A percentile compares a stretch with the other conserved stretches of the same genome.
These are phyloP conservation scores for Fistulifera pelliculosa DNA, from an alignment of 108 stramenopile genomes.

Conservation along the genomic window DNA sequence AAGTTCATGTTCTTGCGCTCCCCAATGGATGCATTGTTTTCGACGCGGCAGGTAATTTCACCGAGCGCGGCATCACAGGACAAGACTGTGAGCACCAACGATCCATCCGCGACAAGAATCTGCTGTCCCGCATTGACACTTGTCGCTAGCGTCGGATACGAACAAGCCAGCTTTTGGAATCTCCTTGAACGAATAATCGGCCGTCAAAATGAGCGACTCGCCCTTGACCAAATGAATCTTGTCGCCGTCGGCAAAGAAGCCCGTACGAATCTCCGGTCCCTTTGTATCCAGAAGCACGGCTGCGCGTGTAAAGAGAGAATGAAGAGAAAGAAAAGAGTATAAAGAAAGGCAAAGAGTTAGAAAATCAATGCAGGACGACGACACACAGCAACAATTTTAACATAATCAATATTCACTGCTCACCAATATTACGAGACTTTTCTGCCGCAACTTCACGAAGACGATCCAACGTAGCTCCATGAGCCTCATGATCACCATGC, in stretches of 20 bases:
- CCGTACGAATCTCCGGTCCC: constrained; percentile 94
- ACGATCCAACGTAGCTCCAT: constrained; percentile 71
- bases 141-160: constrained; percentile 78
- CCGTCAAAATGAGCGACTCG: constrained; percentile 62
- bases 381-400: too few species aligned
- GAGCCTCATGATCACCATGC: constrained; percentile 83
- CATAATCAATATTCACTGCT: neutral
- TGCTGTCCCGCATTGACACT: constrained; percentile 80
- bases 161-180: constrained; percentile 87
- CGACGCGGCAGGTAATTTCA: constrained; percentile 65
- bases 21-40: constrained; percentile 80
- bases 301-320: too few species aligned
- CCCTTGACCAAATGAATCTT: constrained; percentile 77
- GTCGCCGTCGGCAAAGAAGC: constrained; percentile 81
- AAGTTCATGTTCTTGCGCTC: constrained; percentile 99
- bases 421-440: constrained; percentile 47
- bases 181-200: constrained; percentile 81
- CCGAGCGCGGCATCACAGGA: constrained; percentile 47
- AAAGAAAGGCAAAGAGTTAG: neutral
- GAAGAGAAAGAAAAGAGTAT: neutral
- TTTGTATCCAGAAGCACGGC: constrained; percentile 83
- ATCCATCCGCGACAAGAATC: constrained; percentile 96
- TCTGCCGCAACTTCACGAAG: constrained; percentile 69
- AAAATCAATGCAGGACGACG: too few species aligned
- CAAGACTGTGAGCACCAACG: constrained; percentile 82